phyloP scores from a whole-genome alignment of 2,329 filamentous ascomycete genomes.

The Diplodia mutila region DNA sequence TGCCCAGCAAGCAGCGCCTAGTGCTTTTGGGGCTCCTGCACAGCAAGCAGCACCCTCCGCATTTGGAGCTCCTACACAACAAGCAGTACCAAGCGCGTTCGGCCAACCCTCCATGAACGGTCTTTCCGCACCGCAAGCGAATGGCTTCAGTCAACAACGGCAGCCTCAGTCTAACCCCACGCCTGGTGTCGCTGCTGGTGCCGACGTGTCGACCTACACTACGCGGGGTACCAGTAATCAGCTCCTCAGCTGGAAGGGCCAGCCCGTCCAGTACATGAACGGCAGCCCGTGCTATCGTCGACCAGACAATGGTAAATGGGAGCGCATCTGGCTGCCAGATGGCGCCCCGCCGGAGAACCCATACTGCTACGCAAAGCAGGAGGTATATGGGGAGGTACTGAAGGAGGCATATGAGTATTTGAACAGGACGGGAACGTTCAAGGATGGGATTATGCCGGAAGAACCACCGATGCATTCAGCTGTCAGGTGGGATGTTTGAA shows the following conservation, averaged over 20 bases:
- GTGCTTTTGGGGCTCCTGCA: constrained; percentile 27
- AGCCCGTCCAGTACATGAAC: constrained; percentile 60
- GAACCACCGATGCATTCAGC: constrained; percentile 79
- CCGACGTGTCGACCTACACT: constrained; percentile 43
- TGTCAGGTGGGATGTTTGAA: constrained; percentile 30
- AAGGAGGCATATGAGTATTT: constrained; percentile 68
- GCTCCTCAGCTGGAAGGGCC: constrained; percentile 65
- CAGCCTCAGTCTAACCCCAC: constrained; percentile 24
- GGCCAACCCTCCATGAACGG: constrained; percentile 27
- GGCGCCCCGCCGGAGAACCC: constrained; percentile 63
- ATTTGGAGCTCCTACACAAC: constrained; percentile 17
- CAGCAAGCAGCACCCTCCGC: constrained; percentile 27
- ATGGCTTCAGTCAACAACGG: constrained; percentile 30
- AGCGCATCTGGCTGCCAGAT: constrained; percentile 73
- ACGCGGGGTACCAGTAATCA: constrained; percentile 49
- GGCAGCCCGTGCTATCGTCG: constrained; percentile 4
- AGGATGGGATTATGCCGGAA: constrained; percentile 72
- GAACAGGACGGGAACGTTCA: constrained; percentile 68
- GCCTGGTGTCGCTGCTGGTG: constrained; percentile 20
- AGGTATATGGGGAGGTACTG: constrained; percentile 61
- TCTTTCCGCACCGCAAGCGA: constrained; percentile 25
- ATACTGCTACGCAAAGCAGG: constrained; percentile 63
- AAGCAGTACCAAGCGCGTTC: constrained; percentile 32
- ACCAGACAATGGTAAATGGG: constrained; percentile 42
- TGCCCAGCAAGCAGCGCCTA: constrained; percentile 37